Evolutionary conservation across 2,329 filamentous ascomycete species (phyloP), one percentile per base, ranked within the genome.

Genomic region (Magnaporthiopsis incrustans): DNA sequence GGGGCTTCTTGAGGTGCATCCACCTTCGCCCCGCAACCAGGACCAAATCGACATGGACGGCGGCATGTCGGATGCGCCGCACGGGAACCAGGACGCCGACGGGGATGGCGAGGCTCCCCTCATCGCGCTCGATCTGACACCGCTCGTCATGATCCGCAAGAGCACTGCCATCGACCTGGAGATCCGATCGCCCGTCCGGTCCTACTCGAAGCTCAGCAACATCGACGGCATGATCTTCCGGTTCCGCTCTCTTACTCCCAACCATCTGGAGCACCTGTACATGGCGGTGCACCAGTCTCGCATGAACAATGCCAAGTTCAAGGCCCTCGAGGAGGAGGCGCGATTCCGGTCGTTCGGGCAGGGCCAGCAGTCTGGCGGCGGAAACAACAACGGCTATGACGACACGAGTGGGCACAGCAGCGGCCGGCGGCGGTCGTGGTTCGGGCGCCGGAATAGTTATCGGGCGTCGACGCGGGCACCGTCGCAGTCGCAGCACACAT

Each of bases 101-200:
- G 73, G 75, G 44, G 69, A 76, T 64, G 66, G 73, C 15, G 67
- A 71, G 18, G 76, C 78, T 50, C 84, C 85, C 4, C 74, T 88
- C 26, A 78, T 89, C 58, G 90, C 89, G 7, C 84, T 97, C 44
- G 92, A 97, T 71, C 85, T 99, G 57, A 98, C 94, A 0, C 95
- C 95, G 0, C 81, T 97, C 53, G 94, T 98, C 10, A 89, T 93
- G 69, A 87, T 98, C 66, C 87, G 94, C 67, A 89, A 94, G 71
- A 95, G 93, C 70, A 99, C 92, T 27, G 91, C 90, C 4, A 85
- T 99, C 38, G 95, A 99, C 73, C 91, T 99, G 63, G 95, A 96
- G 68, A 91, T 99, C 68, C 89, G 92, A 61, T 97, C 94, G 8
- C 91, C 91, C 1, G 89, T 93, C 32, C 89, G 90, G 58, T 75